A percentile compares a stretch with the other conserved stretches of the same genome.
phyloP scores from a whole-genome alignment of 1,139 yeast species.

The Saccharomyces hybrid region DNA sequence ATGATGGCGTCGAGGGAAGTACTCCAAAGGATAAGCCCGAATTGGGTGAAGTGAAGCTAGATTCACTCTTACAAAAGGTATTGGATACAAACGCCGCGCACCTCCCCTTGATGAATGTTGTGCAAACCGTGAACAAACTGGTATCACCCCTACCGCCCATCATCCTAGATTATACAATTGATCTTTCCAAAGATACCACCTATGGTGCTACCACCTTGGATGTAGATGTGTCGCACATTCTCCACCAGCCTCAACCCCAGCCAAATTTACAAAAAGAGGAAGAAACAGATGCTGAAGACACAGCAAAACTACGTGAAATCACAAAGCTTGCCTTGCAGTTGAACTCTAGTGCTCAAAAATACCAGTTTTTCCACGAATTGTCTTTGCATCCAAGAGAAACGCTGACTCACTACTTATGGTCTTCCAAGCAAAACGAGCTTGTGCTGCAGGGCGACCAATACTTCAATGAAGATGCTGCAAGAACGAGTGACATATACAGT shows the following conservation, averaged over 20 bases:
- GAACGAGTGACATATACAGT: slow-evolving; percentile 71
- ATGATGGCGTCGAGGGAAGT: not conserved
- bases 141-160: slow-evolving; percentile 73
- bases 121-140: slow-evolving; percentile 48
- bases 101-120: not conserved
- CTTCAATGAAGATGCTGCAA: slow-evolving; percentile 81
- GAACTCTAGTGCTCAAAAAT: slow-evolving; percentile 55
- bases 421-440: slow-evolving; percentile 68
- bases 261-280: slow-evolving; percentile 43
- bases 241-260: slow-evolving; percentile 2
- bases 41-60: not conserved
- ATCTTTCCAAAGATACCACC: slow-evolving; percentile 69
- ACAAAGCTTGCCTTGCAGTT: slow-evolving; percentile 34
- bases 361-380: slow-evolving; percentile 67
- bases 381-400: slow-evolving; percentile 73
- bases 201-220: slow-evolving; percentile 78
- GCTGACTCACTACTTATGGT: slow-evolving; percentile 62
- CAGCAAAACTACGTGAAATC: slow-evolving; percentile 17
- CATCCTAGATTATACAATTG: slow-evolving; percentile 61
- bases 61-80: not conserved
- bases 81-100: not conserved
- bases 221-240: slow-evolving; percentile 42
- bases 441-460: slow-evolving; percentile 82
- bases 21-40: not conserved
- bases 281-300: slow-evolving; percentile 31